phyloP scores from a whole-genome alignment of 176 grass and related monocot species.

The Thinopyrum elongatum region DNA sequence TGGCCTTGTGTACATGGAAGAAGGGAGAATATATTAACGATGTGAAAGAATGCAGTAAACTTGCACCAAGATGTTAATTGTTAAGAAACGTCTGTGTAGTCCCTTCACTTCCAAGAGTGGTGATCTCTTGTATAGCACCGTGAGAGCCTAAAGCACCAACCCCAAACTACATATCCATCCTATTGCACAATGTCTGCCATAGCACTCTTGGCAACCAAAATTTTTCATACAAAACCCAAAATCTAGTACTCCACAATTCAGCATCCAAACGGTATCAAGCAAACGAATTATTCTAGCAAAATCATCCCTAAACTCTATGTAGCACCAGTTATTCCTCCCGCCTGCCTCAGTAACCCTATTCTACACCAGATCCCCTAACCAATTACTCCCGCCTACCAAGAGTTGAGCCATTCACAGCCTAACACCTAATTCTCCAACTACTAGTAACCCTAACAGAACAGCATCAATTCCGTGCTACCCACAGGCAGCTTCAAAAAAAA shows the following conservation, averaged over 20 bases:
- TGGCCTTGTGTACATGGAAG: too few relatives aligned
- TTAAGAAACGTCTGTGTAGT: background rate
- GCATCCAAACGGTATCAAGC: background rate
- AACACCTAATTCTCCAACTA: background rate
- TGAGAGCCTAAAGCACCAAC: background rate
- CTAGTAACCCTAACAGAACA: background rate
- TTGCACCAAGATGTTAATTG: background rate
- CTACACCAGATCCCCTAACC: slow-evolving; percentile 13
- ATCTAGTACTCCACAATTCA: slow-evolving; percentile 30
- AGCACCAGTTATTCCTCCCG: background rate
- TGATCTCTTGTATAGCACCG: background rate
- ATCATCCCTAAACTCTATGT: background rate
- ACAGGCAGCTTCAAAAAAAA: slow-evolving; percentile 24
- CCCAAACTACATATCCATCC: slow-evolving; percentile 7
- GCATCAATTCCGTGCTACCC: background rate
- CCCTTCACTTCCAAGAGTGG: slow-evolving; percentile 7
- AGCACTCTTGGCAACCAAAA: background rate
- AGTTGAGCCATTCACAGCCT: background rate
- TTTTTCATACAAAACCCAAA: background rate
- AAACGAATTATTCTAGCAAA: background rate
- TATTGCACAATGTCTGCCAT: background rate
- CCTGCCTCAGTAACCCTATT: background rate
- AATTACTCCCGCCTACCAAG: background rate
- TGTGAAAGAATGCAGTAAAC: background rate
- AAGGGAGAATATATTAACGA: too few relatives aligned